These are phyloP conservation scores for Chimonanthus praecox DNA, from an alignment of 164 flowering plant genomes.

Conservation along the genomic window DNA sequence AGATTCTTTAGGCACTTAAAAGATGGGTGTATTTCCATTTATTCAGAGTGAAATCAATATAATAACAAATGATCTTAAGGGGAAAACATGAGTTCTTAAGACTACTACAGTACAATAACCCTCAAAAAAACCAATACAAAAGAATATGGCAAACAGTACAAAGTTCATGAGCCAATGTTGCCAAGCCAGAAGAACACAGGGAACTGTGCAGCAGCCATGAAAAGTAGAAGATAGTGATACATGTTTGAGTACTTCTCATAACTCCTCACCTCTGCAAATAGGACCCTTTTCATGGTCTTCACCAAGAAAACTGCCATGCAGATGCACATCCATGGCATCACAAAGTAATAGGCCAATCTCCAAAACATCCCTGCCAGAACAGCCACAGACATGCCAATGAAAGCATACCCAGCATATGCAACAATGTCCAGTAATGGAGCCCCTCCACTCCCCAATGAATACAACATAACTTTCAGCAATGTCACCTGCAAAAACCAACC, in stretches of 20 bases:
- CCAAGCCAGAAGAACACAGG: conserved; percentile 24
- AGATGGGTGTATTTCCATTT: too few species aligned
- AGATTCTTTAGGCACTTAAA: too few species aligned
- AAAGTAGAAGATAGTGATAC: conserved; percentile 35
- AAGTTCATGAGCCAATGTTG: conserved; percentile 11
- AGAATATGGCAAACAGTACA: too few species aligned
- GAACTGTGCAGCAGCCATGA: conserved; percentile 41
- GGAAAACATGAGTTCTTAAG: too few species aligned
- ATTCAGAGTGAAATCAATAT: too few species aligned
- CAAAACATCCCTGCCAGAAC: conserved; percentile 32
- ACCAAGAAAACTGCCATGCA: conserved; percentile 33
- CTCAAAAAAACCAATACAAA: too few species aligned
- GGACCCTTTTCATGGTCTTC: too few species aligned
- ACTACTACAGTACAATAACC: too few species aligned
- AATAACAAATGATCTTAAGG: too few species aligned
- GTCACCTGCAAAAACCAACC: conserved; percentile 38
- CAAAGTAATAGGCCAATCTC: conserved; percentile 31
- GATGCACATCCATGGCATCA: conserved; percentile 37
- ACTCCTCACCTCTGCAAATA: too few species aligned
- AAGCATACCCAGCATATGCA: conserved; percentile 46
- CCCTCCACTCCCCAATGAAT: conserved; percentile 35
- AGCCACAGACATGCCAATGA: conserved; percentile 38
- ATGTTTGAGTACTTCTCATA: conserved; percentile 19
- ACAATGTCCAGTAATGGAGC: conserved; percentile 44
- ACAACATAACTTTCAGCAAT: conserved; percentile 27